A percentile compares a stretch with the other conserved stretches of the same genome.
Conservation (phyloP, 2,329 filamentous ascomycete species). For the Aspergillus bombycis region DNA sequence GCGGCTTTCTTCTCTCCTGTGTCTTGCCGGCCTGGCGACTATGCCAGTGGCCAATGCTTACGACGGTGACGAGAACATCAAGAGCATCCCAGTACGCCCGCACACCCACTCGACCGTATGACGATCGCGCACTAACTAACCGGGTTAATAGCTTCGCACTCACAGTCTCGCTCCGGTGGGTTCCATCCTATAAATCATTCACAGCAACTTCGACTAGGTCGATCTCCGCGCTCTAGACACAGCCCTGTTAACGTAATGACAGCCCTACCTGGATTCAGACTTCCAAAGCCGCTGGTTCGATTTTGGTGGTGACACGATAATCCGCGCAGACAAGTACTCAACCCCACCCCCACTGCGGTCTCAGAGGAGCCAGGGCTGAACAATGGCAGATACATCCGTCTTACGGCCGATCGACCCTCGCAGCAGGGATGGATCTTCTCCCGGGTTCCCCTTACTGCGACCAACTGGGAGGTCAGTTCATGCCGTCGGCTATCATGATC, state of each 20-base stretch:
- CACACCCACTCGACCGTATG: neutral
- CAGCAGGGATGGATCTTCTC: constrained; percentile 94
- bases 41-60: constrained; percentile 41
- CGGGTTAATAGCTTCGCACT: constrained; percentile 70
- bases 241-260: constrained; percentile 21
- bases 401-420: constrained; percentile 87
- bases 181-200: constrained; percentile 26
- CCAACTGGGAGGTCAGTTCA: constrained; percentile 81
- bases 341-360: neutral
- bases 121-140: constrained; percentile 15
- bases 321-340: constrained; percentile 65
- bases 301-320: constrained; percentile 92
- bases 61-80: constrained; percentile 58
- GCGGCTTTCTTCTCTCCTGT: constrained; percentile 38
- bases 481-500: no score
- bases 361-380: constrained; percentile 14
- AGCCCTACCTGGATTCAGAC: constrained; percentile 97
- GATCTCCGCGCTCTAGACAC: constrained; percentile 18
- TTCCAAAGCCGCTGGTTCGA: constrained; percentile 99
- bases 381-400: constrained; percentile 77
- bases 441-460: constrained; percentile 89
- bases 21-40: constrained; percentile 37
- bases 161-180: constrained; percentile 80
- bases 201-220: constrained; percentile 8
- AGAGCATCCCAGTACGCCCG: constrained; percentile 65